Evolutionary conservation across 305 asterid species (phyloP).

Genomic region (Solanum hybrid): DNA sequence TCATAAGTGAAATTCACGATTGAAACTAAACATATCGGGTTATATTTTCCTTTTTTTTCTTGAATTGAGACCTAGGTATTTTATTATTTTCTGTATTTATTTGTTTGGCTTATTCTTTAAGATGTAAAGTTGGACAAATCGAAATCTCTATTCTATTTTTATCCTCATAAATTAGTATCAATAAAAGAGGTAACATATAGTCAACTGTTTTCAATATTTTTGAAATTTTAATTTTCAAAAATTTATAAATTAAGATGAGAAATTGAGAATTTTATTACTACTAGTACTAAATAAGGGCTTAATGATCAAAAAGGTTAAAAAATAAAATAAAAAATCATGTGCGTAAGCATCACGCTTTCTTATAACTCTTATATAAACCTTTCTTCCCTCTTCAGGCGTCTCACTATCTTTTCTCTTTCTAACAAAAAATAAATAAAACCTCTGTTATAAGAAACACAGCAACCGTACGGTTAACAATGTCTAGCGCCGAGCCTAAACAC

Average conservation of each 20-base stretch:
- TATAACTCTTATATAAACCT: neutral
- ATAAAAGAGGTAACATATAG: neutral
- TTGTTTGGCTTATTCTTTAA: neutral
- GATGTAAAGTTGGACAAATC: neutral
- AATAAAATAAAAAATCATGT: neutral
- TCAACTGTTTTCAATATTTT: neutral
- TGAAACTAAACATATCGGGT: neutral
- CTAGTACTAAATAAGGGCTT: too few relatives aligned
- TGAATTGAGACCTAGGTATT: neutral
- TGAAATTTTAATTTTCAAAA: neutral
- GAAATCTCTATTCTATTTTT: neutral
- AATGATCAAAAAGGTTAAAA: neutral
- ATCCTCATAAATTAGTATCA: neutral
- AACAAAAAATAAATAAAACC: neutral
- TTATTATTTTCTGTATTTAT: neutral
- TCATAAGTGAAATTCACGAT: neutral
- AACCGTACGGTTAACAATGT: slow-evolving; percentile 13
- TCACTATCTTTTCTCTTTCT: neutral
- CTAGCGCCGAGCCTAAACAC: slow-evolving; percentile 30
- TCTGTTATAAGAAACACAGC: neutral
- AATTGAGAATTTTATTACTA: neutral
- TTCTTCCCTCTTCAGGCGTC: neutral
- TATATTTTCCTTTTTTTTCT: neutral
- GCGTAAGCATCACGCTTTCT: neutral
- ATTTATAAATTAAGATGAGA: neutral